Evolutionary conservation across 73 alveolate genomes (phyloP).

Genomic region (Urostyla sp.): DNA sequence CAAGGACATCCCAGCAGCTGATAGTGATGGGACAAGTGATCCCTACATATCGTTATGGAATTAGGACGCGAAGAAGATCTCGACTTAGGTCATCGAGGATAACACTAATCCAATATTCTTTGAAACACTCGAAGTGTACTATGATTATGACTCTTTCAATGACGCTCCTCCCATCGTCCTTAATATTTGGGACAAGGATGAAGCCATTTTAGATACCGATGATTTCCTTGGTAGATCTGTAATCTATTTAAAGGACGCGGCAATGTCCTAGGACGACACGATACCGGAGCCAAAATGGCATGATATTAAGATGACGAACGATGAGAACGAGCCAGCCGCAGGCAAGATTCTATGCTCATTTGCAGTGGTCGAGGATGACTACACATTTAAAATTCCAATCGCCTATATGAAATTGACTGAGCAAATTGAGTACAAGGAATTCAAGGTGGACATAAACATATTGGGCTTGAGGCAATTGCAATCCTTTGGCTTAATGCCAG

Average conservation of each 20-base stretch:
- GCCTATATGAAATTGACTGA: slow-evolving; percentile 22
- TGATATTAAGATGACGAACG: slow-evolving; percentile 79
- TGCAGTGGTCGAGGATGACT: slow-evolving; percentile 69
- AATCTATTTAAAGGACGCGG: slow-evolving; percentile 74
- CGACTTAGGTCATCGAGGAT: slow-evolving; percentile 56
- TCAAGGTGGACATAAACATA: slow-evolving; percentile 81
- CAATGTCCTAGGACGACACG: slow-evolving; percentile 2
- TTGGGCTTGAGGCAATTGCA: slow-evolving; percentile 84
- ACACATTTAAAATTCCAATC: slow-evolving; percentile 31
- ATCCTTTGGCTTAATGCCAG: slow-evolving; percentile 85
- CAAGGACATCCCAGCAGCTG: slow-evolving; percentile 91
- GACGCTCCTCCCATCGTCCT: slow-evolving; percentile 88
- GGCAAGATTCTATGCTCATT: slow-evolving; percentile 27
- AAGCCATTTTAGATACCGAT: slow-evolving; percentile 70
- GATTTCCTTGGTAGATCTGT: slow-evolving; percentile 83
- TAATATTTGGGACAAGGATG: slow-evolving; percentile 84
- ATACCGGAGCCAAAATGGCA: slow-evolving; percentile 86
- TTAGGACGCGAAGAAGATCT: slow-evolving; percentile 42
- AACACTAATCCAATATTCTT: slow-evolving; percentile 81
- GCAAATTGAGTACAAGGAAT: slow-evolving; percentile 57
- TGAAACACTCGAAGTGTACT: slow-evolving; percentile 71
- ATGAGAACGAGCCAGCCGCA: slow-evolving; percentile 64
- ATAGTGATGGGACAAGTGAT: slow-evolving; percentile 80
- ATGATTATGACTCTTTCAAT: slow-evolving; percentile 57
- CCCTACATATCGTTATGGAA: slow-evolving; percentile 74